Conservation (phyloP, 176 grass and related monocot genomes). For the Oryza officinalis region DNA sequence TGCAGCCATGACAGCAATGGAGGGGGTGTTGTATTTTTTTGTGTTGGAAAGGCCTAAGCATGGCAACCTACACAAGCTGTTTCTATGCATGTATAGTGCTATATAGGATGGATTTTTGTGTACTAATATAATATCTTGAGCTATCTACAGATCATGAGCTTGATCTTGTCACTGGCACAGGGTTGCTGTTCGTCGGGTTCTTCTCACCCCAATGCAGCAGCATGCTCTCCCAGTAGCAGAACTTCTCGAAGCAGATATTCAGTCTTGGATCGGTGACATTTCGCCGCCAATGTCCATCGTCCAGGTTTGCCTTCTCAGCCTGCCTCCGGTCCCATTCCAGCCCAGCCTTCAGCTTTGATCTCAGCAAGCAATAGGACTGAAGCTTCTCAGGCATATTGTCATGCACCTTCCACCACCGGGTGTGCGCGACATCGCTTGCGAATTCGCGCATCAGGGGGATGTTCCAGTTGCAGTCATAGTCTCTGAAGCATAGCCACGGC, state of each 20-base stretch:
- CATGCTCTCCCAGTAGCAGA: conserved; percentile 95
- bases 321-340: conserved; percentile 81
- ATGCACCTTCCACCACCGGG: conserved; percentile 81
- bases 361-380: conserved; percentile 66
- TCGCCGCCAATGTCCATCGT: conserved; percentile 71
- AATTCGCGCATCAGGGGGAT: conserved; percentile 48
- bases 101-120: conserved; percentile 30
- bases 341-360: conserved; percentile 70
- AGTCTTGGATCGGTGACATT: conserved; percentile 75
- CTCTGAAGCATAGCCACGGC: conserved; percentile 91
- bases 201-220: conserved; percentile 82
- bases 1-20: conserved; percentile 32
- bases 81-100: conserved; percentile 55
- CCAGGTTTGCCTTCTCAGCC: conserved; percentile 64
- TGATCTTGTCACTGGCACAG: conserved; percentile 14
- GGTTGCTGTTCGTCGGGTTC: conserved; percentile 36
- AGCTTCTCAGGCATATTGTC: conserved; percentile 67
- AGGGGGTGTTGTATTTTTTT: background rate
- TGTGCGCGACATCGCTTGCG: conserved; percentile 78
- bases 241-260: conserved; percentile 73
- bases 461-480: conserved; percentile 99
- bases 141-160: conserved; percentile 50
- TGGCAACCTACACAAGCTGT: conserved; percentile 51
- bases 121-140: conserved; percentile 14
- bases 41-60: conserved; percentile 34